A percentile compares a stretch with the other conserved stretches of the same genome.
Conservation (phyloP, 495 filamentous ascomycete species). For the Daldinia childiae region DNA sequence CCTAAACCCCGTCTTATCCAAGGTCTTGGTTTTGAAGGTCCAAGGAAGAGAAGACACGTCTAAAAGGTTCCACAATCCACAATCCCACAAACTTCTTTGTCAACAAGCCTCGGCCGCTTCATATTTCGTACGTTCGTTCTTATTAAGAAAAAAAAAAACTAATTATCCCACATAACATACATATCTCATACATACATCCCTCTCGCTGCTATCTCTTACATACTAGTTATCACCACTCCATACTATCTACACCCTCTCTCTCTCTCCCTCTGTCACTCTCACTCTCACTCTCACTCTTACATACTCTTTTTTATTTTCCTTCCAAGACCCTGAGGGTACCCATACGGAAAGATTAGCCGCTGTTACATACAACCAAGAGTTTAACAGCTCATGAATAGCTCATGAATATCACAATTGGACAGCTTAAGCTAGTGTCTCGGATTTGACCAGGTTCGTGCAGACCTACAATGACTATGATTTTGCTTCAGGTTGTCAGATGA, state of each 20-base stretch:
- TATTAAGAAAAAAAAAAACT: not conserved
- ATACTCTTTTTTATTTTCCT: not conserved
- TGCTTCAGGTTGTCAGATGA: not conserved
- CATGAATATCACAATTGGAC: slow-evolving; percentile 40
- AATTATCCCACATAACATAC: slow-evolving; percentile 3
- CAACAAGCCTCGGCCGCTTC: slow-evolving; percentile 9
- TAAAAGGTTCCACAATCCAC: slow-evolving; percentile 39
- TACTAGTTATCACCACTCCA: not conserved
- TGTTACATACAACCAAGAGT: slow-evolving; percentile 12
- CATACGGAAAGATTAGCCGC: slow-evolving; percentile 9
- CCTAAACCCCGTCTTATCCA: not conserved
- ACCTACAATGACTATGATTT: slow-evolving; percentile 26
- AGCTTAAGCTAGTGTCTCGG: slow-evolving; percentile 41
- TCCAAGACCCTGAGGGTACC: not conserved
- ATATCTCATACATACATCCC: not conserved
- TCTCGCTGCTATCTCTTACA: not conserved
- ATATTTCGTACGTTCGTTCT: slow-evolving; percentile 13
- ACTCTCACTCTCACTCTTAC: not conserved
- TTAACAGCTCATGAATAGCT: slow-evolving; percentile 26
- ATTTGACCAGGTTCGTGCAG: slow-evolving; percentile 44
- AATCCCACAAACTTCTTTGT: slow-evolving; percentile 31
- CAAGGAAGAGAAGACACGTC: slow-evolving; percentile 42
- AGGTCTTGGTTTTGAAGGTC: slow-evolving; percentile 8
- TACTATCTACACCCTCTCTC: not conserved
- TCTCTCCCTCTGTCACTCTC: not conserved